Evolutionary conservation across 2,329 filamentous ascomycete species (phyloP).

Genomic region (Chaetothyriales sp.): DNA sequence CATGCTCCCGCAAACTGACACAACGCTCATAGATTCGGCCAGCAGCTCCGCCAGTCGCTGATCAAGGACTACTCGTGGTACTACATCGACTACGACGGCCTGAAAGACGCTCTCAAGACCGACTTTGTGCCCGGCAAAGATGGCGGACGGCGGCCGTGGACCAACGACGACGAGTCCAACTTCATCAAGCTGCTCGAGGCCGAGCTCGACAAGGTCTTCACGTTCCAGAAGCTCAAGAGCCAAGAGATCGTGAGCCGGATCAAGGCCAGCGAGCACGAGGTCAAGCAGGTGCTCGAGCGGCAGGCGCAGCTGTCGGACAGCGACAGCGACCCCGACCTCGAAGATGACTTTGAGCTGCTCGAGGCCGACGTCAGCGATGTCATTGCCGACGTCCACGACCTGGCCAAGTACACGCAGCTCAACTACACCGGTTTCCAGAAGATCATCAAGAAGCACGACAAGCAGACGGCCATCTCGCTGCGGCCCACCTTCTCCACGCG

Average conservation of each 20-base stretch:
- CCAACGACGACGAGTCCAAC: slow-evolving; percentile 75
- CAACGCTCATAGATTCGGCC: slow-evolving; percentile 56
- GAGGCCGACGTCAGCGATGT: slow-evolving; percentile 95
- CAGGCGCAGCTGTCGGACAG: slow-evolving; percentile 38
- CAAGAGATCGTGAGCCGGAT: slow-evolving; percentile 91
- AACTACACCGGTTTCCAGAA: slow-evolving; percentile 99
- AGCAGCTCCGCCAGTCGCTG: slow-evolving; percentile 87
- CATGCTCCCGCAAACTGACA: not conserved
- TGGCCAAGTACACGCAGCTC: slow-evolving; percentile 94
- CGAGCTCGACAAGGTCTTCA: slow-evolving; percentile 94
- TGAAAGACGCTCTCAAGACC: slow-evolving; percentile 75
- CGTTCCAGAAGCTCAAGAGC: slow-evolving; percentile 92
- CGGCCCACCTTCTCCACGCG: slow-evolving; percentile 91
- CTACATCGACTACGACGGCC: slow-evolving; percentile 93
- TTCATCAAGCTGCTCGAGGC: slow-evolving; percentile 79
- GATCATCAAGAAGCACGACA: slow-evolving; percentile 99
- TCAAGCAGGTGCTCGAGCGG: slow-evolving; percentile 69
- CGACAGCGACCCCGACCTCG: slow-evolving; percentile 34
- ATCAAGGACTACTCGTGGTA: slow-evolving; percentile 97
- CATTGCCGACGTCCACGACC: slow-evolving; percentile 93
- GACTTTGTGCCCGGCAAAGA: slow-evolving; percentile 44
- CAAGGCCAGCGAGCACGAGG: slow-evolving; percentile 73
- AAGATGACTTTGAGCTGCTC: slow-evolving; percentile 86
- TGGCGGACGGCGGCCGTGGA: slow-evolving; percentile 56
- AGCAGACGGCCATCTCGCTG: slow-evolving; percentile 86